Percentiles rank a stretch among this genome's conserved stretches.
Evolutionary conservation across 306 rosid species (phyloP).

Genomic region (Ochetophila trinervis): DNA sequence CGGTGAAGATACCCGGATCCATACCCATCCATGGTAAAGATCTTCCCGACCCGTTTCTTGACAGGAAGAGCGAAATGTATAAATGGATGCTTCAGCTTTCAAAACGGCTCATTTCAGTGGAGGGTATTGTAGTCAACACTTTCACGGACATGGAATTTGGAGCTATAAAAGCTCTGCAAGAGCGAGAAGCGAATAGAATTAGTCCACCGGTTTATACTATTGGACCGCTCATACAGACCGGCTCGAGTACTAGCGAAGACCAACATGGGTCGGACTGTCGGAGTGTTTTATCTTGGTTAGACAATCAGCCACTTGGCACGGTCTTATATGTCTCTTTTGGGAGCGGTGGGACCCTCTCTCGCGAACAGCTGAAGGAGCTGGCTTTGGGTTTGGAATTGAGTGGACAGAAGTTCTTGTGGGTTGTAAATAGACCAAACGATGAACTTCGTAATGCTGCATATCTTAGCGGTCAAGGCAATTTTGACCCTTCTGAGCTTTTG

Average conservation of each 20-base stretch:
- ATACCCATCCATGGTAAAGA: conserved; percentile 22
- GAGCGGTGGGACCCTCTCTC: conserved; percentile 51
- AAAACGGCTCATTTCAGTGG: neutral
- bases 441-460: conserved; percentile 10
- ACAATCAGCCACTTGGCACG: conserved; percentile 47
- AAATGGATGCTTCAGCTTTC: neutral
- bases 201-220: conserved; percentile 9
- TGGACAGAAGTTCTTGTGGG: conserved; percentile 51
- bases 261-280: too few species aligned
- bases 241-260: neutral
- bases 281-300: conserved; percentile 58
- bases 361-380: conserved; percentile 33
- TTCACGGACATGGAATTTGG: conserved; percentile 17
- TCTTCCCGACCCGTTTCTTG: conserved; percentile 9
- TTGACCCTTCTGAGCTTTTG: neutral
- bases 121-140: conserved; percentile 22
- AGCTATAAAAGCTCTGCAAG: conserved; percentile 25
- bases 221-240: conserved; percentile 15
- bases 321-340: conserved; percentile 56
- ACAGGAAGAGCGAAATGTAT: conserved; percentile 9
- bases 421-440: conserved; percentile 41
- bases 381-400: conserved; percentile 54
- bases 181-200: neutral
- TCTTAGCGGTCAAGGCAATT: neutral
- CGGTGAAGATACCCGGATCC: conserved; percentile 23